These are phyloP conservation scores for Chytriomyces sp. DNA, from an alignment of 192 early-diverging fungal species.

Conservation along the genomic window DNA sequence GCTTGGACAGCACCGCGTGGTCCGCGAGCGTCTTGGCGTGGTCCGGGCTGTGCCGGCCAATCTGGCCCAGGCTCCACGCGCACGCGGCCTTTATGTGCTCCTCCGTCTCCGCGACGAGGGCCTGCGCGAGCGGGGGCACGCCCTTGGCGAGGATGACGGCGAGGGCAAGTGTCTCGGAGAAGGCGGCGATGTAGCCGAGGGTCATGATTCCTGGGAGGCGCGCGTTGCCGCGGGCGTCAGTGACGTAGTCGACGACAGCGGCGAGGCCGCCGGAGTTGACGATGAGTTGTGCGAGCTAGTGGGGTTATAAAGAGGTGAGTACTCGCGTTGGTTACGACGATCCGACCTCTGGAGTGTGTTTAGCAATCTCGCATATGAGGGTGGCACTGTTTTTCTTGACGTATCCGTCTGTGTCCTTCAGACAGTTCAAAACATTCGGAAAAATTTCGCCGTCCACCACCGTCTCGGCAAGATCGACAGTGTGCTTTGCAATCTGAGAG, in stretches of 20 bases:
- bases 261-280: constrained; percentile 64
- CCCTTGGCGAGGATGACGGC: constrained; percentile 62
- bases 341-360: constrained; percentile 59
- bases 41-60: constrained; percentile 62
- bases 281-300: constrained; percentile 58
- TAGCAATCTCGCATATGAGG: constrained; percentile 61
- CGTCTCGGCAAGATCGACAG: constrained; percentile 59
- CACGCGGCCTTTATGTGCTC: constrained; percentile 62
- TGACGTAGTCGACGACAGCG: constrained; percentile 59
- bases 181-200: constrained; percentile 62
- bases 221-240: constrained; percentile 51
- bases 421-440: constrained; percentile 52
- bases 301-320: background rate
- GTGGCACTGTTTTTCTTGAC: constrained; percentile 59
- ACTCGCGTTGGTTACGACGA: background rate
- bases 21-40: constrained; percentile 62
- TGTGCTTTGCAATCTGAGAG: constrained; percentile 61
- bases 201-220: constrained; percentile 63
- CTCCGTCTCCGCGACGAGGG: constrained; percentile 52
- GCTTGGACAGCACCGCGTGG: constrained; percentile 55
- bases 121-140: constrained; percentile 50
- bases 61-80: constrained; percentile 62
- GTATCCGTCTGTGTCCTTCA: constrained; percentile 55
- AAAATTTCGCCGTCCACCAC: constrained; percentile 63
- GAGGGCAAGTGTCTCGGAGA: constrained; percentile 60